phyloP scores from a whole-genome alignment of 768 basidiomycete species.

The Sporobolomyces roseus region DNA sequence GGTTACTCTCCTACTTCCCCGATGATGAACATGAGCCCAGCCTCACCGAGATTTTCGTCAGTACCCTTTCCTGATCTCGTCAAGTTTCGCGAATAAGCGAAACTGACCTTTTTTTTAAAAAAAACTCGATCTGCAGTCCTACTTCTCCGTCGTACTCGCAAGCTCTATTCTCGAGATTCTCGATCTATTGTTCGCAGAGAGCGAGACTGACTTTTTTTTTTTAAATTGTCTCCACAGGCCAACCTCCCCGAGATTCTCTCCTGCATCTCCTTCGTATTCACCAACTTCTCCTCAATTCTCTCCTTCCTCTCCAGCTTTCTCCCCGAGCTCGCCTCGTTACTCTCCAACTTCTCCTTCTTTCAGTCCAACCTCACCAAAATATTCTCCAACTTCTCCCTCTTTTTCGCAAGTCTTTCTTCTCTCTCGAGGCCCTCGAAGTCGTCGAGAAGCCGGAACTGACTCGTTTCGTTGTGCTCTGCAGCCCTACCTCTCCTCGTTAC shows the following conservation, averaged over 20 bases:
- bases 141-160: too few species aligned
- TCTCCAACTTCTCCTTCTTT: slow-evolving; percentile 42
- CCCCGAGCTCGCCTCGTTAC: slow-evolving; percentile 50
- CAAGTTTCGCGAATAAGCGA: too few species aligned
- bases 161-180: too few species aligned
- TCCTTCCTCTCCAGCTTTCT: slow-evolving; percentile 39
- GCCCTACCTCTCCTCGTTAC: slow-evolving; percentile 38
- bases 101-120: too few species aligned
- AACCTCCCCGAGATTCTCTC: slow-evolving; percentile 42
- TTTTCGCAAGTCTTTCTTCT: slow-evolving; percentile 76
- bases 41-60: slow-evolving; percentile 43
- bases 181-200: too few species aligned
- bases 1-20: slow-evolving; percentile 26
- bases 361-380: slow-evolving; percentile 27
- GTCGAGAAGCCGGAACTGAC: slow-evolving; percentile 54
- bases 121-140: too few species aligned
- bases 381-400: slow-evolving; percentile 13
- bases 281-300: slow-evolving; percentile 74
- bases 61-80: slow-evolving; percentile 30
- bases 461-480: slow-evolving; percentile 59
- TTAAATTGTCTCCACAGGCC: too few species aligned
- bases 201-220: too few species aligned
- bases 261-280: slow-evolving; percentile 57
- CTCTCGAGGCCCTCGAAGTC: too few species aligned
- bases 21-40: slow-evolving; percentile 19